Conservation (phyloP, 2,329 filamentous ascomycete genomes). For the Xylariales sp. region DNA sequence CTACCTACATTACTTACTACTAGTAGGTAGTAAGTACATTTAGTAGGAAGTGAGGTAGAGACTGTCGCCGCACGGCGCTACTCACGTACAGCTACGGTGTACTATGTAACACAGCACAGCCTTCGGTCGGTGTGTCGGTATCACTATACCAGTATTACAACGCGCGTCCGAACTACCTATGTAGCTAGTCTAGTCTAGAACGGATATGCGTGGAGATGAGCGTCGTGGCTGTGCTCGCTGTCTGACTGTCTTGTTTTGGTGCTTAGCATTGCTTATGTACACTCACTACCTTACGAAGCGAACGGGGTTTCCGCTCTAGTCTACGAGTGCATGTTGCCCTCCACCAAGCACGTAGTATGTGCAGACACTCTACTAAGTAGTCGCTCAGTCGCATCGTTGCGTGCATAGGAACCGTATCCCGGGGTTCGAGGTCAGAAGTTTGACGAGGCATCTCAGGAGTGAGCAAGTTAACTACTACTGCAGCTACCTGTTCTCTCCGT, state of each 20-base stretch:
- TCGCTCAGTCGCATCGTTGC: conserved; percentile 7
- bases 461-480: conserved; percentile 14
- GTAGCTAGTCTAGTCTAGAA: conserved; percentile 5
- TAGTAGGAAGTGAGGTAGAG: background rate
- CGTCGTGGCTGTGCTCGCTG: conserved; percentile 32
- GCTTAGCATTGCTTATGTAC: conserved; percentile 8
- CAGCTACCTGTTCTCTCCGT: conserved; percentile 14
- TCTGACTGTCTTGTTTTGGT: background rate
- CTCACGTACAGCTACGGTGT: background rate
- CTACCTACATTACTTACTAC: no score
- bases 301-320: conserved; percentile 2
- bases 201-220: conserved; percentile 26
- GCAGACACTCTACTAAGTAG: no score
- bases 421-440: background rate
- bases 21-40: no score
- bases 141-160: background rate
- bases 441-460: conserved; percentile 1
- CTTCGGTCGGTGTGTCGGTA: conserved; percentile 8
- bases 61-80: conserved; percentile 8
- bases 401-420: background rate
- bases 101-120: conserved; percentile 3
- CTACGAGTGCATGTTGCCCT: background rate
- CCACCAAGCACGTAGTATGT: background rate
- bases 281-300: conserved; percentile 1
- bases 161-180: conserved; percentile 20